These are phyloP conservation scores for Soucietia sequanensis DNA, from an alignment of 805 yeast species.

Conservation along the genomic window DNA sequence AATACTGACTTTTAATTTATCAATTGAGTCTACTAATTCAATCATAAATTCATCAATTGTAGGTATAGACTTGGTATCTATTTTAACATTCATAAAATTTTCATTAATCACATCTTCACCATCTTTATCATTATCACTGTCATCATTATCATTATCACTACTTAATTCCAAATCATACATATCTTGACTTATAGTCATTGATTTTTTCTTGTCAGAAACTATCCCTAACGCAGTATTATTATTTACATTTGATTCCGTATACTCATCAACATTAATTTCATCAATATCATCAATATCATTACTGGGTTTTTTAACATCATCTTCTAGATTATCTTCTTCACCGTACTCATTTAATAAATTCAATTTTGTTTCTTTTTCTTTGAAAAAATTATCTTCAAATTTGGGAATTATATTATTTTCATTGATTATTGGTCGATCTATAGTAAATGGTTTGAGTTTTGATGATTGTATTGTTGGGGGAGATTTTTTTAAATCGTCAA, in stretches of 20 bases:
- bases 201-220: too few relatives aligned
- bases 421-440: not conserved
- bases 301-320: not conserved
- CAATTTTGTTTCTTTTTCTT: not conserved
- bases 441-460: conserved; percentile 3
- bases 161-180: conserved; percentile 1
- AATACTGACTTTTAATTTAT: not conserved
- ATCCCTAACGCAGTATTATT: too few relatives aligned
- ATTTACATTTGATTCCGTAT: too few relatives aligned
- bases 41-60: not conserved
- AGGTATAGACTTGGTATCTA: too few relatives aligned
- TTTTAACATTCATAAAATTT: too few relatives aligned
- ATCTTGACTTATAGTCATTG: not conserved
- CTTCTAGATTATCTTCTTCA: not conserved
- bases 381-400: not conserved
- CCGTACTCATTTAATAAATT: conserved; percentile 2
- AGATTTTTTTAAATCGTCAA: too few relatives aligned
- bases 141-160: too few relatives aligned
- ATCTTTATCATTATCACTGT: too few relatives aligned
- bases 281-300: conserved; percentile 2
- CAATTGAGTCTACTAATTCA: not conserved
- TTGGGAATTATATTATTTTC: not conserved
- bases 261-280: conserved; percentile 6
- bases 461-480: too few relatives aligned
- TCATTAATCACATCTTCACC: too few relatives aligned